Percentiles rank a stretch among this genome's conserved stretches.
These are phyloP conservation scores for Ascocoryne sarcoides DNA, from an alignment of 2,329 filamentous ascomycete species.

Conservation along the genomic window DNA sequence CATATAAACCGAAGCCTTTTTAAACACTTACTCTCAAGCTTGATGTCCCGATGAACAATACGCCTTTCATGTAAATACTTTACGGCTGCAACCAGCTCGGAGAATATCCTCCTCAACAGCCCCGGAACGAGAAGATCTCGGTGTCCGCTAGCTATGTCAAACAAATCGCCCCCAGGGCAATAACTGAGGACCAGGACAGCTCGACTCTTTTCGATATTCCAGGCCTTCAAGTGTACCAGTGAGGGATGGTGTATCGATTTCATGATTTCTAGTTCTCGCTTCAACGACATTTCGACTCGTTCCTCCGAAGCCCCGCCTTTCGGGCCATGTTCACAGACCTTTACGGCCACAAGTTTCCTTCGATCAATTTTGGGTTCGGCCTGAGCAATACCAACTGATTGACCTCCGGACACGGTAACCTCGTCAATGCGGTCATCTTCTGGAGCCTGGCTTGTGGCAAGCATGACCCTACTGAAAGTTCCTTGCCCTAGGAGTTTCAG, in stretches of 20 bases:
- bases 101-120: constrained; percentile 76
- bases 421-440: constrained; percentile 35
- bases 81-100: constrained; percentile 79
- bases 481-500: constrained; percentile 79
- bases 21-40: constrained; percentile 75
- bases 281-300: constrained; percentile 84
- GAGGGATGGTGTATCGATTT: constrained; percentile 81
- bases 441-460: constrained; percentile 71
- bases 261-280: constrained; percentile 91
- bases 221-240: constrained; percentile 83
- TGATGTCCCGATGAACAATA: constrained; percentile 96
- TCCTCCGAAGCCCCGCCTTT: constrained; percentile 90
- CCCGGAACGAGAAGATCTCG: constrained; percentile 56
- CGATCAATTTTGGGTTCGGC: constrained; percentile 43
- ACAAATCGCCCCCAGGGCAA: constrained; percentile 88
- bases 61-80: constrained; percentile 74
- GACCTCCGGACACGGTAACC: constrained; percentile 25
- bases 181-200: constrained; percentile 84
- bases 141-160: constrained; percentile 76
- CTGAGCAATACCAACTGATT: constrained; percentile 18
- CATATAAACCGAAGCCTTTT: constrained; percentile 6
- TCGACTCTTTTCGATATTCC: constrained; percentile 73
- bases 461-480: constrained; percentile 88
- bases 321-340: constrained; percentile 90
- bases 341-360: constrained; percentile 85